Evolutionary conservation across 2,329 filamentous ascomycete species (phyloP), one percentile per base, ranked within the genome.

Genomic region (Periconia macrospinosa): DNA sequence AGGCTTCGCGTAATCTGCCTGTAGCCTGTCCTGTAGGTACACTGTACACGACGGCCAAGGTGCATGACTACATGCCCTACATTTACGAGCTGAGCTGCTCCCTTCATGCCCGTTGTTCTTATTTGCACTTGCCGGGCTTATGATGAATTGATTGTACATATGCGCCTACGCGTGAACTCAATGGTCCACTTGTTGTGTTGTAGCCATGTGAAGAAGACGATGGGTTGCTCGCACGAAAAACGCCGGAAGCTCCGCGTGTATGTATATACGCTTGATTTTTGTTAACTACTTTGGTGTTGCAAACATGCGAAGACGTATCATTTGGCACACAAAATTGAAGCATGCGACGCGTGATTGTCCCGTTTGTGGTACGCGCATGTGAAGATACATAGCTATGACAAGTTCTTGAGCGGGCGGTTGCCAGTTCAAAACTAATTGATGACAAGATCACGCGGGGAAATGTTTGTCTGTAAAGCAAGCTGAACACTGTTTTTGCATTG

Each of bases 221-320:
- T 52, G 55, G 57, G 50, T 50, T 49, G 48, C 51, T 44, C 56
- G 47, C 56, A 64, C 65, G 68, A 69, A 66, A 57, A 68, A 62
- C 63, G 54, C 50, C 66, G 65, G 65, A 66, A 37, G 43, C 53
- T 41, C 60, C 6, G 33, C 23, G 23, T 27, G 8, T 27, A 27
- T 27, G 23, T 27, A 27, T 27, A 27, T 27, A 27, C 23, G 23
- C 23, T 5, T 27, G 8, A 27, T 5, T 27, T 8, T 5, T 27
- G 23, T 27, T 27, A n/a, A n/a, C n/a, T 27, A 27, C 23, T 27
- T 27, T 27, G 3, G 23, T 8, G 23, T 27, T 27, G 23, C 23
- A 27, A 27, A 27, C 23, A 27, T 27, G 23, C 23, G 8, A 27
- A 27, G 8, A 27, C 23, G 23, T 8, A 3, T 27, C 23, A 27